phyloP scores from a whole-genome alignment of 352 stramenopile species.

The Phytophthora sp. region DNA sequence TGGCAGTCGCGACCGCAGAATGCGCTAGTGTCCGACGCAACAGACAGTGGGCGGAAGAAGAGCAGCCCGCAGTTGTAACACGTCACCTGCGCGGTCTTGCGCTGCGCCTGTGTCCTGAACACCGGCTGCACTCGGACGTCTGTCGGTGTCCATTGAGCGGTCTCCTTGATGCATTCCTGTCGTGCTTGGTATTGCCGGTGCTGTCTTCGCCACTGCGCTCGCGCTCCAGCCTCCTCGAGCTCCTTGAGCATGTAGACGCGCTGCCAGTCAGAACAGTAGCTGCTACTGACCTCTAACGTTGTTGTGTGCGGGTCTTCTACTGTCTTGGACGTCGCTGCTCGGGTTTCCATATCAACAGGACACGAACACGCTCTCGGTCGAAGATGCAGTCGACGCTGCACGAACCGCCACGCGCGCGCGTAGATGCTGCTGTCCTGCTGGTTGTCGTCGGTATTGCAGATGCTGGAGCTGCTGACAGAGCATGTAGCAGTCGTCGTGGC shows the following conservation, averaged over 20 bases:
- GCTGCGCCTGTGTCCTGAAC: constrained; percentile 21
- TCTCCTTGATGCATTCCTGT: constrained; percentile 33
- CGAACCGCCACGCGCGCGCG: constrained; percentile 44
- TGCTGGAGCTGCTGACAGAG: constrained; percentile 14
- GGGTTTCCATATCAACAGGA: constrained; percentile 28
- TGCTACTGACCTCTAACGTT: neutral
- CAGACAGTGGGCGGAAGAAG: constrained; percentile 46
- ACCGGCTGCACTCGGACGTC: constrained; percentile 12
- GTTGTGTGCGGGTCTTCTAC: neutral
- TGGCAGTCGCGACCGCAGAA: constrained; percentile 76
- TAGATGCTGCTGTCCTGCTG: constrained; percentile 34
- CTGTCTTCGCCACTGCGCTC: constrained; percentile 28
- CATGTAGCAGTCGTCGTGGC: constrained; percentile 9
- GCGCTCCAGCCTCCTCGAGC: constrained; percentile 36
- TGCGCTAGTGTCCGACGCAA: constrained; percentile 25
- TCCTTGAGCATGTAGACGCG: constrained; percentile 52
- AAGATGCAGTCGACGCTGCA: constrained; percentile 47
- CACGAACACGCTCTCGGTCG: constrained; percentile 41
- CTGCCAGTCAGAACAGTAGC: constrained; percentile 39
- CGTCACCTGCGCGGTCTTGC: constrained; percentile 41
- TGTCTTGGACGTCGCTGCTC: constrained; percentile 4
- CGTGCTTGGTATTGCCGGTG: constrained; percentile 14
- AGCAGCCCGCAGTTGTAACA: constrained; percentile 62
- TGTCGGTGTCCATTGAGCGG: constrained; percentile 16
- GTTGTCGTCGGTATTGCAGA: constrained; percentile 3